These are phyloP conservation scores for Lactarius pseudohatsudake DNA, from an alignment of 768 basidiomycete species.

Conservation along the genomic window DNA sequence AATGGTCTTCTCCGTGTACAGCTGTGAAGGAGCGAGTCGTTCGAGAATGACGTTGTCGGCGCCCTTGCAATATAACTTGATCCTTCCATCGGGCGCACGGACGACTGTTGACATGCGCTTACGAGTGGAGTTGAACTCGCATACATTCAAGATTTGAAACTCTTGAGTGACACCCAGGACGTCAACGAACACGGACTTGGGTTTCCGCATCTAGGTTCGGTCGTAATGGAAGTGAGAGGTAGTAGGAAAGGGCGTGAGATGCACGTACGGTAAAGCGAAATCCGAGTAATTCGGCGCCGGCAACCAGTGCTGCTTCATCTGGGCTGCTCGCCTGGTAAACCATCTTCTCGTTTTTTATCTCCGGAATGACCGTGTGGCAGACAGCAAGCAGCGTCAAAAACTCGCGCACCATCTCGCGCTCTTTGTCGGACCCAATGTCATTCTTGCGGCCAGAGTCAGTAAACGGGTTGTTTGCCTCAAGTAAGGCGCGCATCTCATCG, in stretches of 20 bases:
- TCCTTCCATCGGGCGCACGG: conserved; percentile 80
- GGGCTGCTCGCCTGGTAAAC: conserved; percentile 96
- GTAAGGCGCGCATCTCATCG: conserved; percentile 59
- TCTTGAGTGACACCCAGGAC: conserved; percentile 70
- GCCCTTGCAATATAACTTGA: conserved; percentile 95
- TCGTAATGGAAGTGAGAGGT: conserved; percentile 28
- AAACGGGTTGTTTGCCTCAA: conserved; percentile 59
- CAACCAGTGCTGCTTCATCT: conserved; percentile 94
- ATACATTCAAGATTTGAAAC: conserved; percentile 92
- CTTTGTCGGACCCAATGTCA: conserved; percentile 36
- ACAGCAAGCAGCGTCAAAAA: conserved; percentile 64
- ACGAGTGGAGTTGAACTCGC: conserved; percentile 97
- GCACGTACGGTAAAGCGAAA: conserved; percentile 88
- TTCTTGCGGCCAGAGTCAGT: conserved; percentile 40
- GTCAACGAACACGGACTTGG: conserved; percentile 90
- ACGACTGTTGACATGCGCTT: conserved; percentile 98
- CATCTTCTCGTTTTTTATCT: conserved; percentile 84
- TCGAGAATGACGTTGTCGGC: conserved; percentile 98
- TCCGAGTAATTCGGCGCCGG: conserved; percentile 88
- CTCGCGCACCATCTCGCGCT: conserved; percentile 38
- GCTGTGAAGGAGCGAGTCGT: conserved; percentile 81
- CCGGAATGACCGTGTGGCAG: conserved; percentile 98
- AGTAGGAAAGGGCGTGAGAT: not conserved
- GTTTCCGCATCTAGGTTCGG: conserved; percentile 79
- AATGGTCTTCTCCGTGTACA: conserved; percentile 82